Base-by-base conservation (phyloP, 371 early-diverging fungal genomes). In the Apophysomyces sp. region DNA sequence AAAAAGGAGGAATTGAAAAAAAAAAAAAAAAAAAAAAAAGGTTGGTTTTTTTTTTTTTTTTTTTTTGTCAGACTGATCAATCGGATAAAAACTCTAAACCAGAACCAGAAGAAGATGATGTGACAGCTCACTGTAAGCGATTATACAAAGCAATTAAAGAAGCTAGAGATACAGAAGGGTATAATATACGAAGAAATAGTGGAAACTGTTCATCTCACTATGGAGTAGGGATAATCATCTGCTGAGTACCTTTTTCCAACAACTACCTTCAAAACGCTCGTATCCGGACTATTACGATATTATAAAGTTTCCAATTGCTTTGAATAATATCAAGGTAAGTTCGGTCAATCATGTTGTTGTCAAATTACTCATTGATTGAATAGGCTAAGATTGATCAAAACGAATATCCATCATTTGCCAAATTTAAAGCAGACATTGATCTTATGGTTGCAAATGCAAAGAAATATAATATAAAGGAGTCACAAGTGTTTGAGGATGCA, bases 221-320 rank as follows among this genome's bases (percentile, higher is more conserved):
- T 34, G 26, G 24, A 16, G 13, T 55, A 67, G 66, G 34, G 76
- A 77, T 21, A 92, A 86, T 12, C 87, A 87, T 15, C 77, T 78
- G 34, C 57, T 89, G 2, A 71, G 83, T 32, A 88, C 88, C 13
- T 69, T 89, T 37, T 97, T 95, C 69, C 55, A 84, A 57, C 86
- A 90, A 40, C 80, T 92, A 11, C 96, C 96, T 4, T 89, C 89
- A 9, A 78, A 78, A 63, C 78, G 81, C 2, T 83, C 87, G 26
- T 95, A 95, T 63, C 95, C 97, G 2, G 95, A 95, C 59, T 97
- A 97, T 70, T 96, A 94, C 73, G 81, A 89, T 34, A 74, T 93
- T 52, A 95, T 95, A 61, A 86, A 89, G 54, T 73, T 86, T 1
- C 97, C 97, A 8, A 94, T 96, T 69, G 87, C 94, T 6, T 63